Conservation (phyloP, 371 early-diverging fungal genomes). For the Zopfochytrium polystomum region DNA sequence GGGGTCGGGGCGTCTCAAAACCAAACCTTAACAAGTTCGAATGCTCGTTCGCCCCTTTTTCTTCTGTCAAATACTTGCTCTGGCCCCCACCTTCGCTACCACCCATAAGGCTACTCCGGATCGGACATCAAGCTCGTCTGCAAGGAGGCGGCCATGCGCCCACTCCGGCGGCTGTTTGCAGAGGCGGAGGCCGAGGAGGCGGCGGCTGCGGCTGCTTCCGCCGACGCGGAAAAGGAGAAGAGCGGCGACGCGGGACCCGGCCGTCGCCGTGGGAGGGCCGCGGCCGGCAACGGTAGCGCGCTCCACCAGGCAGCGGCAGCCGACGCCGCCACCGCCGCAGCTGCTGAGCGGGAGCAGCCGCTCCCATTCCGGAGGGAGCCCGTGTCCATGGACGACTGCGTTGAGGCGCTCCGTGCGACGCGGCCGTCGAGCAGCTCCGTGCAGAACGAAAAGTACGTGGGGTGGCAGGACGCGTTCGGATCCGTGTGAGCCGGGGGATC, state of each 20-base stretch:
- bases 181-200: slow-evolving; percentile 1
- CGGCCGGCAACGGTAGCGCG: background rate
- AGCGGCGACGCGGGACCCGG: background rate
- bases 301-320: background rate
- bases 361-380: slow-evolving; percentile 24
- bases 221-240: slow-evolving; percentile 1
- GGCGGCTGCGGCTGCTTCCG: background rate
- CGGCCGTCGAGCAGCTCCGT: slow-evolving; percentile 30
- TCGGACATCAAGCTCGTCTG: slow-evolving; percentile 66
- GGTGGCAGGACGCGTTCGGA: slow-evolving; percentile 54
- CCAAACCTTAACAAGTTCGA: background rate
- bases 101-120: slow-evolving; percentile 56
- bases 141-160: slow-evolving; percentile 65
- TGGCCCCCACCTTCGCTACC: background rate
- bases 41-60: no score
- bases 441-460: slow-evolving; percentile 40
- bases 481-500: no score
- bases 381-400: slow-evolving; percentile 35
- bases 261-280: background rate
- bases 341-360: background rate
- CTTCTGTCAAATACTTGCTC: no score
- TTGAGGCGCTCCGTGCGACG: slow-evolving; percentile 35
- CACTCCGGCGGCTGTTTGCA: slow-evolving; percentile 51
- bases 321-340: background rate
- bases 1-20: no score